Evolutionary conservation across 768 basidiomycete genomes (phyloP), one percentile per base, ranked within the genome.

Genomic region (Hysterangium stoloniferum): DNA sequence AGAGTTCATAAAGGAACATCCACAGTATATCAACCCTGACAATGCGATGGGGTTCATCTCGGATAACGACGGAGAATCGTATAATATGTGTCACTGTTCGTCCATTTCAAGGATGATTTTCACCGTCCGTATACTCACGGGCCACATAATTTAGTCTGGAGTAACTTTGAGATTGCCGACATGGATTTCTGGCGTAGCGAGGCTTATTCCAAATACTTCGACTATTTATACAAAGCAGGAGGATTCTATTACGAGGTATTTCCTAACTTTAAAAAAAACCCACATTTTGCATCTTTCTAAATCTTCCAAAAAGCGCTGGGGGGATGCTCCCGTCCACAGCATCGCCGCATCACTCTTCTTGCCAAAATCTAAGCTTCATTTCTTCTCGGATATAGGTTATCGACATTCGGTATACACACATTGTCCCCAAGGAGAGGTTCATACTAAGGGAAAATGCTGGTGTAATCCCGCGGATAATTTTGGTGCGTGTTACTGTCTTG

Each of bases 21-120:
- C 70, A 0, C 59, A 71, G 27, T 59, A 68, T 42, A 50, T 73
- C 19, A 56, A 67, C 29, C 59, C 66, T 35, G 64, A 66, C n/a
- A 74, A 74, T 59, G 62, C 68, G 1, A 63, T 72, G 63, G 43
- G 59, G 9, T 69, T 70, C 58, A 43, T 70, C 37, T 64, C 61
- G 27, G 63, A 68, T 31, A 64, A 70, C 59, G 71, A 74, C 4
- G 87, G 86, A 12, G 71, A 80, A 37, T 74, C 73, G 0, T 89
- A 86, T 58, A 89, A 88, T 62, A 67, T 75, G n/a, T 89, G 86
- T 60, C 84, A 87, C 55, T 87, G 82, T 85, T 56, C 54, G 79
- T 71, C 33, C 31, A 24, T 7, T 27, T 61, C 70, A 53, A 57
- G 58, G 1, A 69, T 70, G 17, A 61, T 68, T 42, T 59, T 61